These are phyloP conservation scores for Sclerotinia minor DNA, from an alignment of 2,329 filamentous ascomycete genomes.

Conservation along the genomic window DNA sequence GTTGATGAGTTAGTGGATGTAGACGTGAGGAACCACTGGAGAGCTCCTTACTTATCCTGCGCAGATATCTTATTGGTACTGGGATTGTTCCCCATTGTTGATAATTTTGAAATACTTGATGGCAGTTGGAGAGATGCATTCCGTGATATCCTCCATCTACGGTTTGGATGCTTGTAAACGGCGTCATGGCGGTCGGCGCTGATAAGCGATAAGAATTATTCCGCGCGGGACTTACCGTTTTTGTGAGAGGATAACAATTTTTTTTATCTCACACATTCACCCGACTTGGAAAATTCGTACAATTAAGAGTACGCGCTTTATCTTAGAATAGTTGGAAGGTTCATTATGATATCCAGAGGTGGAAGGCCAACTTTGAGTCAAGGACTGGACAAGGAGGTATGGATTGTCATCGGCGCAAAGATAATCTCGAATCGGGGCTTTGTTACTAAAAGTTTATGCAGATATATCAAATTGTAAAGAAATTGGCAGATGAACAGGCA, in stretches of 20 bases:
- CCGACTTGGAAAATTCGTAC: neutral
- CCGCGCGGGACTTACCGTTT: slow-evolving; percentile 18
- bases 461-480: slow-evolving; percentile 78
- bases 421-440: neutral
- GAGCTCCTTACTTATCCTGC: slow-evolving; percentile 77
- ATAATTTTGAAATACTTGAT: slow-evolving; percentile 26
- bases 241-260: neutral
- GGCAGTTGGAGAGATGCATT: slow-evolving; percentile 2
- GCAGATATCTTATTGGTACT: slow-evolving; percentile 67
- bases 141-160: neutral
- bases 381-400: slow-evolving; percentile 63
- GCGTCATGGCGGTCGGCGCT: slow-evolving; percentile 25
- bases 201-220: slow-evolving; percentile 25
- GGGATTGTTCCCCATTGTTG: slow-evolving; percentile 61
- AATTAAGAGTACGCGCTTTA: no score
- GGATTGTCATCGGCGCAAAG: slow-evolving; percentile 10
- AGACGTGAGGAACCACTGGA: neutral
- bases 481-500: slow-evolving; percentile 67
- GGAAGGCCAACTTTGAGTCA: slow-evolving; percentile 51
- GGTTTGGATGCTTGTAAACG: neutral
- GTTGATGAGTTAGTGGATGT: slow-evolving; percentile 18
- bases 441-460: slow-evolving; percentile 36
- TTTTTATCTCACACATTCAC: neutral
- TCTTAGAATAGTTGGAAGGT: neutral
- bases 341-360: slow-evolving; percentile 42